These are phyloP conservation scores for Alopecurus myosuroides DNA, from an alignment of 176 grass and related monocot species.

Conservation along the genomic window DNA sequence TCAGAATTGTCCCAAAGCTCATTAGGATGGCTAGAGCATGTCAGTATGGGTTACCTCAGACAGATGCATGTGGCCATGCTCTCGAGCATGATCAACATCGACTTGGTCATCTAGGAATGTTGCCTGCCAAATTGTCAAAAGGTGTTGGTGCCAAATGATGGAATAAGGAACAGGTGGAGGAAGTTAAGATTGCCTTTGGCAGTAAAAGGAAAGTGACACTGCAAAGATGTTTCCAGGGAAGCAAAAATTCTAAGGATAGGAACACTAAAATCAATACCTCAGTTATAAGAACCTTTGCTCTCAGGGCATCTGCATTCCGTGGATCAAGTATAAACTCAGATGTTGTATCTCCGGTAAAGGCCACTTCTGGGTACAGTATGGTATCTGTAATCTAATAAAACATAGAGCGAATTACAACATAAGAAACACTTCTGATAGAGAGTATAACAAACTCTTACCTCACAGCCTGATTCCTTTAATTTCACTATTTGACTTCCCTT, in stretches of 20 bases:
- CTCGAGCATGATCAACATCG: conserved; percentile 70
- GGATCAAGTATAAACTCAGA: conserved; percentile 95
- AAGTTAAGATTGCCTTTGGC: conserved; percentile 3
- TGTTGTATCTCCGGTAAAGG: conserved; percentile 86
- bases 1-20: conserved; percentile 9
- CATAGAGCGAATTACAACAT: conserved; percentile 31
- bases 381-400: conserved; percentile 71
- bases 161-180: not conserved
- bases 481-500: conserved; percentile 86
- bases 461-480: conserved; percentile 67
- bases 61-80: conserved; percentile 91
- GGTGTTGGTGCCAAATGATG: conserved; percentile 26
- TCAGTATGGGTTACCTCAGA: conserved; percentile 52
- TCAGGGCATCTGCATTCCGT: conserved; percentile 87
- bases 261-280: conserved; percentile 49
- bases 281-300: conserved; percentile 90
- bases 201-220: not conserved
- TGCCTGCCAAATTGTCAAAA: conserved; percentile 51
- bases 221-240: not conserved
- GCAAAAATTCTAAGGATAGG: not conserved
- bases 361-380: conserved; percentile 86
- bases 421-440: conserved; percentile 10
- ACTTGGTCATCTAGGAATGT: conserved; percentile 85
- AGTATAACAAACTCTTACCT: conserved; percentile 44
- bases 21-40: not conserved